These are phyloP conservation scores for Yamadazyma taylorii DNA, from an alignment of 1,139 yeast species.

Conservation along the genomic window DNA sequence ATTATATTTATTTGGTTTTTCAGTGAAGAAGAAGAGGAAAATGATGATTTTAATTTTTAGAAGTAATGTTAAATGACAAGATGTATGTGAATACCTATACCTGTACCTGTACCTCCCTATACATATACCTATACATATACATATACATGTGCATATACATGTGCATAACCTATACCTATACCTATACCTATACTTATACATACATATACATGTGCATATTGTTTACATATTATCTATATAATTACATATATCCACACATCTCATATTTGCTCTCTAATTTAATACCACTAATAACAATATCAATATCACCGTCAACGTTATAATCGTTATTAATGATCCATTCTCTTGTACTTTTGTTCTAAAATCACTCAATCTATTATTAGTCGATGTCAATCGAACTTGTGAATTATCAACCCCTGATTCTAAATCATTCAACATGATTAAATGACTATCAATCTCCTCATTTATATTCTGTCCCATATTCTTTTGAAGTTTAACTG, in stretches of 20 bases:
- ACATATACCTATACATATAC: too few relatives aligned
- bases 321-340: constrained; percentile 71
- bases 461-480: constrained; percentile 65
- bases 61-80: too few relatives aligned
- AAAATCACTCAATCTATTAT: constrained; percentile 52
- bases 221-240: constrained; percentile 1
- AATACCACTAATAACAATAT: constrained; percentile 59
- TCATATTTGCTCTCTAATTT: constrained; percentile 47
- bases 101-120: too few relatives aligned
- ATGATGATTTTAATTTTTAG: constrained; percentile 54
- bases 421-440: constrained; percentile 70
- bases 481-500: constrained; percentile 63
- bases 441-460: constrained; percentile 70
- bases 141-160: too few relatives aligned
- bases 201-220: too few relatives aligned
- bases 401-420: constrained; percentile 59
- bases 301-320: constrained; percentile 59
- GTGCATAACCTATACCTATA: neutral
- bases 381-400: constrained; percentile 53
- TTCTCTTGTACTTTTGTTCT: constrained; percentile 61
- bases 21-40: constrained; percentile 53
- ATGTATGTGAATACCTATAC: too few relatives aligned
- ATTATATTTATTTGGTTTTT: constrained; percentile 71
- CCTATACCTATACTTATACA: too few relatives aligned
- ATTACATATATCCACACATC: neutral